Conservation (phyloP, 208 protist species). For the Entamoeba nuttalli region DNA sequence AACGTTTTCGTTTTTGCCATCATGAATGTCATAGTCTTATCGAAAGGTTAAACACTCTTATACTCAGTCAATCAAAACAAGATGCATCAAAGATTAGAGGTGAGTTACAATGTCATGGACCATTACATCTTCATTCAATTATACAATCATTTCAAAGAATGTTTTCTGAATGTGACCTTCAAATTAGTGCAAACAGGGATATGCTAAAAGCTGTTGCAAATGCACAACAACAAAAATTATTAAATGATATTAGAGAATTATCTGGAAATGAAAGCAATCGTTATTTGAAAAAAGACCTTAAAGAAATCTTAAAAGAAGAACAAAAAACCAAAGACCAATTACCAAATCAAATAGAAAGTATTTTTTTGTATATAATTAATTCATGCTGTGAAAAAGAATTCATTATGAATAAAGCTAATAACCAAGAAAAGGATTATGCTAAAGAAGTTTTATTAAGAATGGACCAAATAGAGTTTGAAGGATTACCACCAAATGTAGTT, state of each 20-base stretch:
- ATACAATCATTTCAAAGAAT: not conserved
- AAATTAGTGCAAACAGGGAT: not conserved
- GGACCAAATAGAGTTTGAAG: not conserved
- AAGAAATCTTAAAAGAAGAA: not conserved
- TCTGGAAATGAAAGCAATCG: not conserved
- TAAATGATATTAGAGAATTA: not conserved
- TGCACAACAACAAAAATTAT: not conserved
- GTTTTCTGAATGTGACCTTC: not conserved
- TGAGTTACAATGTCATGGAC: not conserved
- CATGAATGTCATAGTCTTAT: not conserved
- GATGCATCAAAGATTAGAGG: not conserved
- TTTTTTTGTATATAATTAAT: not conserved
- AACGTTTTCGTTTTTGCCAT: not conserved
- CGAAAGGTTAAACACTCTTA: not conserved
- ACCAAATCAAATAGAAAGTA: not conserved
- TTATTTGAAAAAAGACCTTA: not conserved
- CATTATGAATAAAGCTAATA: not conserved
- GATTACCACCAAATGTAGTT: not conserved
- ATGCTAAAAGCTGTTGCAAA: not conserved
- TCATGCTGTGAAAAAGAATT: not conserved
- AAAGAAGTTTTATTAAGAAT: not conserved
- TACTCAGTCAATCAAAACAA: not conserved
- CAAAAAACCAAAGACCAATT: not conserved
- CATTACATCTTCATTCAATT: not conserved
- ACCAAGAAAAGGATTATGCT: not conserved